Evolutionary conservation across 192 early-diverging fungal species (phyloP), one percentile per base, ranked within the genome.

Genomic region (Podila horticola): DNA sequence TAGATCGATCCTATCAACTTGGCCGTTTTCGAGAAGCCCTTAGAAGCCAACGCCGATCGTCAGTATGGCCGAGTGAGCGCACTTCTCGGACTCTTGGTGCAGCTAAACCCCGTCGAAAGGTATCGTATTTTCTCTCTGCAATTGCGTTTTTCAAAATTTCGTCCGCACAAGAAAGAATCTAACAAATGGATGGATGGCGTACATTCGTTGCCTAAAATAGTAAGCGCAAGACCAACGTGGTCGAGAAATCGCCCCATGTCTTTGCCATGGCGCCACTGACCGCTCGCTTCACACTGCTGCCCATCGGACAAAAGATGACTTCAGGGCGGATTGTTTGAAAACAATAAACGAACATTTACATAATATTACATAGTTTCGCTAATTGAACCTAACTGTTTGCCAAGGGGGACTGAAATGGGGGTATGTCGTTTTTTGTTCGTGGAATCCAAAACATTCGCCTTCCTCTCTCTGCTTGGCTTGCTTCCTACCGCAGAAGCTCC

Each of bases 1-100:
- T 66, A 93, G 92, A 91, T 93, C 74, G 92, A 93, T 69, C 89
- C 90, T 20, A 91, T 92, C 48, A 87, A 93, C 66, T 76, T 92
- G 70, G 84, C 79, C 15, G 75, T 85, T 6, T 88, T 88, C 63
- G 86, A 89, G 38, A 69, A 84, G 4, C 83, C 83, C 28, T 60
- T 91, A 20, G 72, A 84, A 19, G 71, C 58, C 19, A 87, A 90
- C 72, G 86, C 91, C 26, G 88, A 93, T 20, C 82, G 89, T 4
- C 89, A 85, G 59, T 92, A 90, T 62, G 67, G 71, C n/a, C 84
- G 88, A 30, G 84, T 84, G n/a, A 57, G 85, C 6, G 75, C 90
- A 10, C 55, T 93, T 30, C 74, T 93, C 19, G 89, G 90, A 20
- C 58, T 88, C 4, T 57, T 93, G 17, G 62, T 89, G 12, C 69